These are phyloP conservation scores for Alternaria ventricosa DNA, from an alignment of 2,329 filamentous ascomycete species.

Conservation along the genomic window DNA sequence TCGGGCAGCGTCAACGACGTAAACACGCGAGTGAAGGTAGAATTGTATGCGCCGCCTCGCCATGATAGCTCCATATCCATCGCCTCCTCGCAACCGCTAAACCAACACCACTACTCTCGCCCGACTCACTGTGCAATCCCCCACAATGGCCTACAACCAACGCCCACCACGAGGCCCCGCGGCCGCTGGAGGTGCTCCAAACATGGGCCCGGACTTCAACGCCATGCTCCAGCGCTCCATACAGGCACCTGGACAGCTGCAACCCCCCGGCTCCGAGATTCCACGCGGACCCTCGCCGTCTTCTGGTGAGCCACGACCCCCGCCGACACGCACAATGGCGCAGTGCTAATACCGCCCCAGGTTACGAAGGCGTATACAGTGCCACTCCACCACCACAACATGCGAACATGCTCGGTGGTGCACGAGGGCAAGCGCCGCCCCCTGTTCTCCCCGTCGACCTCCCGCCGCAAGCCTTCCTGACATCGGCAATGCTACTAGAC, in stretches of 20 bases:
- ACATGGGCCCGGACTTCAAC: conserved; percentile 43
- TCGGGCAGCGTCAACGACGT: conserved; percentile 19
- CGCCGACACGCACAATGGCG: conserved; percentile 3
- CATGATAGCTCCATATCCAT: conserved; percentile 35
- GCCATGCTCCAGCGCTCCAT: conserved; percentile 47
- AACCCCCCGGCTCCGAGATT: conserved; percentile 28
- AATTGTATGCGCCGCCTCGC: conserved; percentile 30
- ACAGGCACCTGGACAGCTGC: conserved; percentile 37
- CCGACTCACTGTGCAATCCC: conserved; percentile 5
- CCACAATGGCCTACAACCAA: conserved; percentile 36
- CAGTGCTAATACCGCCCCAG: conserved; percentile 31
- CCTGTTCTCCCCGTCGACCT: conserved; percentile 53
- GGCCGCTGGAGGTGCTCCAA: conserved; percentile 38
- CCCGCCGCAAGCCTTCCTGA: conserved; percentile 97
- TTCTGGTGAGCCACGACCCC: conserved; percentile 30
- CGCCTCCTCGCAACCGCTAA: conserved; percentile 31
- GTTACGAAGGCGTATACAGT: conserved; percentile 45
- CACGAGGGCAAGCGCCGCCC: conserved; percentile 27
- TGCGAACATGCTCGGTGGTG: conserved; percentile 39
- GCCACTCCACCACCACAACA: conserved; percentile 61
- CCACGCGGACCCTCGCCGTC: conserved; percentile 31
- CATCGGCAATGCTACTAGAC: conserved; percentile 91
- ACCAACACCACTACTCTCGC: conserved; percentile 1
- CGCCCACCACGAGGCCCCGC: conserved; percentile 38
- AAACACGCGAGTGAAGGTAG: conserved; percentile 23